Conservation (phyloP, 768 basidiomycete species). For the Asterophora lycoperdoides region DNA sequence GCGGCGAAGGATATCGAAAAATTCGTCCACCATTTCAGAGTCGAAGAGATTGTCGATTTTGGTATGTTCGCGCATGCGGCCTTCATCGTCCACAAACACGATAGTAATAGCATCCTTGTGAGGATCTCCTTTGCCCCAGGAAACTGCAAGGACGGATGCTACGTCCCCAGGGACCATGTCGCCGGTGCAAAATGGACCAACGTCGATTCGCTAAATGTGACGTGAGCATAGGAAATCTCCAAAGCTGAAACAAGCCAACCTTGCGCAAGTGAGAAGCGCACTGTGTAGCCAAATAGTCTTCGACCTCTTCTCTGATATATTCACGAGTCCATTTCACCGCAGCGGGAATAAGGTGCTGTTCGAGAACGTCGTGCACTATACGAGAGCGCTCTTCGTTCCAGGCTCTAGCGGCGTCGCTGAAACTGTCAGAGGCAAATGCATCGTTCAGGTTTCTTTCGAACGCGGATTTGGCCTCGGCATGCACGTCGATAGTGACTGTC, state of each 20-base stretch:
- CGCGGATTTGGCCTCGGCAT: slow-evolving; percentile 53
- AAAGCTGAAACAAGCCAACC: slow-evolving; percentile 36
- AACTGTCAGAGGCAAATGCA: slow-evolving; percentile 80
- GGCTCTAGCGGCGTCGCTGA: slow-evolving; percentile 77
- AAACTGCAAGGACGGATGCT: slow-evolving; percentile 80
- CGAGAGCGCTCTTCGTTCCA: slow-evolving; percentile 88
- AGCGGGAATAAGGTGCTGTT: slow-evolving; percentile 77
- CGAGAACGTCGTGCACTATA: slow-evolving; percentile 74
- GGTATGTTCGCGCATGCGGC: slow-evolving; percentile 85
- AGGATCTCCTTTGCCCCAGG: slow-evolving; percentile 94
- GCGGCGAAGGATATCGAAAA: slow-evolving; percentile 76
- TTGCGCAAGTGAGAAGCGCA: slow-evolving; percentile 67
- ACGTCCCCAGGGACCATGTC: slow-evolving; percentile 67
- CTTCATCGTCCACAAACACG: slow-evolving; percentile 83
- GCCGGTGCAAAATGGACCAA: slow-evolving; percentile 64
- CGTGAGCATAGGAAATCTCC: slow-evolving; percentile 13
- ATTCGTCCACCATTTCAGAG: slow-evolving; percentile 61
- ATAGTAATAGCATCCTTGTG: slow-evolving; percentile 84
- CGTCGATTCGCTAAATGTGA: slow-evolving; percentile 66
- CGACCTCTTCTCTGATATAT: slow-evolving; percentile 84
- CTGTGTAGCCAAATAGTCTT: slow-evolving; percentile 70
- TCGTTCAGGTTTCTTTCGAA: slow-evolving; percentile 75
- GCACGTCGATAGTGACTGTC: slow-evolving; percentile 66
- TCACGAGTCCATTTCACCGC: slow-evolving; percentile 89
- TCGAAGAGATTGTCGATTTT: slow-evolving; percentile 87